phyloP scores from a whole-genome alignment of 805 yeast species.

The Yamadazyma endophytica region DNA sequence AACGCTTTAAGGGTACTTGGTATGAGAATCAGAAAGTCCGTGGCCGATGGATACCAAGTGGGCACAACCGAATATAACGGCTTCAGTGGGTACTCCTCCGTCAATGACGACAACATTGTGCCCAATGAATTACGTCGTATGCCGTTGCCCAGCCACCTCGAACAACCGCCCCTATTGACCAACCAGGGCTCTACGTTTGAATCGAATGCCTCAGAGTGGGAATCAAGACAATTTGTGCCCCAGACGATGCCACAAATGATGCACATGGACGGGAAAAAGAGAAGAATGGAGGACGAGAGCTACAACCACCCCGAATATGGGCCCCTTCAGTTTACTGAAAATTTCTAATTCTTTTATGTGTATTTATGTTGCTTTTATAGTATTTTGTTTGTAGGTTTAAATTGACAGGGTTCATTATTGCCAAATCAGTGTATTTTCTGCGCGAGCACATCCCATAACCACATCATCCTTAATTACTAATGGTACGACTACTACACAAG shows the following conservation, averaged over 20 bases:
- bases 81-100: too few relatives aligned
- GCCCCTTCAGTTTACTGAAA: constrained; percentile 43
- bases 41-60: constrained; percentile 53
- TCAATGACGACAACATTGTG: not conserved
- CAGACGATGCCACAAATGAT: too few relatives aligned
- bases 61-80: constrained; percentile 11
- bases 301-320: constrained; percentile 31
- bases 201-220: constrained; percentile 14
- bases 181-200: constrained; percentile 41
- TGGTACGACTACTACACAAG: not conserved
- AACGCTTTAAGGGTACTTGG: constrained; percentile 52
- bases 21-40: constrained; percentile 67
- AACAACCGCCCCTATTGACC: constrained; percentile 42
- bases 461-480: constrained; percentile 1
- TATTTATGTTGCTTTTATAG: too few relatives aligned
- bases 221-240: too few relatives aligned
- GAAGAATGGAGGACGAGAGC: constrained; percentile 5
- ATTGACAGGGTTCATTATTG: constrained; percentile 1
- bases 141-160: constrained; percentile 38
- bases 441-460: constrained; percentile 3
- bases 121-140: constrained; percentile 8
- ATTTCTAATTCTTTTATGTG: constrained; percentile 27
- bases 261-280: constrained; percentile 2
- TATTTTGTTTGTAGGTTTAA: not conserved
- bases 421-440: not conserved